Base-by-base conservation (phyloP, 176 grass and related monocot species). In the Lolium rigidum region DNA sequence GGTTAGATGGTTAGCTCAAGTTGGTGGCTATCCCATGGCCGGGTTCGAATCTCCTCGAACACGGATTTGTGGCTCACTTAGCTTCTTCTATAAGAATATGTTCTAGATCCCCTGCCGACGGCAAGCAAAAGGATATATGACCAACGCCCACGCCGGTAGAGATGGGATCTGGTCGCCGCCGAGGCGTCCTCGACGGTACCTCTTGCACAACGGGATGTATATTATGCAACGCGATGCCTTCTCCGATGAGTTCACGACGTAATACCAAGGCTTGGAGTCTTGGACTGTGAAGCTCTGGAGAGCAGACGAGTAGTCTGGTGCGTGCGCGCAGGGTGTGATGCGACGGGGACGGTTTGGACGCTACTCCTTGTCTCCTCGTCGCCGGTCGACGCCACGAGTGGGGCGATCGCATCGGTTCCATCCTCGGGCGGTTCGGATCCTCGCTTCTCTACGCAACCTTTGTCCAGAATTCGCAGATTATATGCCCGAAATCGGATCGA, bases 301-400 rank as follows among this genome's bases (percentile, higher is more conserved):
- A 48, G 3, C 5, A 50, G n/a, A 74, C 70, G 31, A 35, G 31
- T 35, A 51, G 64, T 16, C 60, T 22, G 9, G 20, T 59, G 57
- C 18, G 52, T 55, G 52, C 9, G 66, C 17, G 15, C 70, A 3
- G 10, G 43, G 70, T 7, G 7, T 75, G 72, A 51, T 51, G 46
- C 14, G 72, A 76, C 72, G 24, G 7, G 72, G 72, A 17, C 72
- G 72, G 72, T 76, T 76, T 52, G 72, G 72, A 76, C 72, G 72
- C 72, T 76, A 52, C 72, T 17, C 72, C 15, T 76, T 75, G 72
- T 75, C 72, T 75, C 72, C 72, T 75, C 3, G 25, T 0, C 7
- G 21, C 68, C 2, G 21, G 7, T 50, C 11, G 18, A n/a, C 50
- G 10, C 51, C 51, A 4, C 14, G 14, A 52, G 38, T 16, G 4